Percentiles rank a stretch among this genome's conserved stretches.
Conservation (phyloP, 805 yeast species). For the Candida oleophila region DNA sequence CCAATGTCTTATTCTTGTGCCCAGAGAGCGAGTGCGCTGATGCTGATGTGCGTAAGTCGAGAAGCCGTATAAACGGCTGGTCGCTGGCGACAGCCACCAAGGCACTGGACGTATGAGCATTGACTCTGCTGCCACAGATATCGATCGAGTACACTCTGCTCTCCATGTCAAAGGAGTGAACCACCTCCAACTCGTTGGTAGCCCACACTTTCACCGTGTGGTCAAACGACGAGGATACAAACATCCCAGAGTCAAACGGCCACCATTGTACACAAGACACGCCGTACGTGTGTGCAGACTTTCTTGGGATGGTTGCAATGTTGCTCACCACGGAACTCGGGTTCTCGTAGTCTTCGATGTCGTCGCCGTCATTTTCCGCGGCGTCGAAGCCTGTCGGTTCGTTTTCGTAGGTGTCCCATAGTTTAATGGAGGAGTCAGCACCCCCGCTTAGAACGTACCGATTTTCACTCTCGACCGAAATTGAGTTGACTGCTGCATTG, state of each 20-base stretch:
- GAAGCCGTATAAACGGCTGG: slow-evolving; percentile 62
- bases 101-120: slow-evolving; percentile 36
- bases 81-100: slow-evolving; percentile 71
- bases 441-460: slow-evolving; percentile 66
- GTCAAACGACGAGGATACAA: slow-evolving; percentile 80
- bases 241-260: slow-evolving; percentile 85
- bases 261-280: slow-evolving; percentile 81
- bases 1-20: slow-evolving; percentile 53
- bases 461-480: slow-evolving; percentile 53
- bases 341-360: slow-evolving; percentile 23
- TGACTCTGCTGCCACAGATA: slow-evolving; percentile 30
- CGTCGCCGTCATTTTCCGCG: slow-evolving; percentile 12
- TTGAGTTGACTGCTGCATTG: slow-evolving; percentile 56
- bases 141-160: slow-evolving; percentile 68
- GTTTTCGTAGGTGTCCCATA: slow-evolving; percentile 57
- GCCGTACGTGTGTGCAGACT: slow-evolving; percentile 62
- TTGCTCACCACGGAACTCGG: slow-evolving; percentile 22
- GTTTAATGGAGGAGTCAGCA: slow-evolving; percentile 63
- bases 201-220: slow-evolving; percentile 80
- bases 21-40: slow-evolving; percentile 71
- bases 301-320: slow-evolving; percentile 37
- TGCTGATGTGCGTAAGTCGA: slow-evolving; percentile 74
- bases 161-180: slow-evolving; percentile 61
- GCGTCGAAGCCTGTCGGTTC: slow-evolving; percentile 10
- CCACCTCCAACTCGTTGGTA: slow-evolving; percentile 61